Base-by-base conservation (phyloP, 176 grass and related monocot genomes). In the Chrysopogon serrulatus region DNA sequence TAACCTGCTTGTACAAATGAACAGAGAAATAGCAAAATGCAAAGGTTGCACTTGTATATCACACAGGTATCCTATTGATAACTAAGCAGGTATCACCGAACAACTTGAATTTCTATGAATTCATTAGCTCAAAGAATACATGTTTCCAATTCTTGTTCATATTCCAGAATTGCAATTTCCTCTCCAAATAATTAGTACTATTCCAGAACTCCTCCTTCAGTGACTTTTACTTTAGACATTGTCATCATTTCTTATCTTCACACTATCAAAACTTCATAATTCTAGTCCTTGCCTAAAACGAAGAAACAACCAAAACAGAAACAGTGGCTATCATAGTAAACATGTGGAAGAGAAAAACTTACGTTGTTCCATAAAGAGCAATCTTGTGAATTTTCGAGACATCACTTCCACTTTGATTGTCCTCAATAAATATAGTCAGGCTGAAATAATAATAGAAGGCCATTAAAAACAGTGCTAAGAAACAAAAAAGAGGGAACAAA, bases 351-450 rank as follows among this genome's bases (percentile, higher is more conserved):
- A 41, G 10, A 67, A 78, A 61, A 77, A 92, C 90, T 91, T 63
- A 99, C 93, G 93, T 96, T 23, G 97, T 90, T 87, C 97, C 97
- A 86, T 83, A 92, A 71, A 99, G 83, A 1, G 71, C 75, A 21
- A 99, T 99, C 88, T 99, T 99, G 80, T 94, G 93, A 92, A 99
- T 89, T 85, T 90, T 92, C 61, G 97, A 70, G 69, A 92, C 80
- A 60, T 96, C 97, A 73, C 73, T 75, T 71, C 79, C 93, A 45
- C 88, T 89, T 96, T 99, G 93, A 72, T 99, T 99, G 91, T 96
- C 93, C 88, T 99, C 97, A 30, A 99, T 86, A 92, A 99, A 99
- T 81, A 99, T 94, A 73, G 91, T 96, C 37, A 99, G 84, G 71
- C 97, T 99, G 91, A 70, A 71, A 63, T 57, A 54, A 54, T 19